These are phyloP conservation scores for Tolypocladium guangdongense DNA, from an alignment of 2,329 filamentous ascomycete species.

Conservation along the genomic window DNA sequence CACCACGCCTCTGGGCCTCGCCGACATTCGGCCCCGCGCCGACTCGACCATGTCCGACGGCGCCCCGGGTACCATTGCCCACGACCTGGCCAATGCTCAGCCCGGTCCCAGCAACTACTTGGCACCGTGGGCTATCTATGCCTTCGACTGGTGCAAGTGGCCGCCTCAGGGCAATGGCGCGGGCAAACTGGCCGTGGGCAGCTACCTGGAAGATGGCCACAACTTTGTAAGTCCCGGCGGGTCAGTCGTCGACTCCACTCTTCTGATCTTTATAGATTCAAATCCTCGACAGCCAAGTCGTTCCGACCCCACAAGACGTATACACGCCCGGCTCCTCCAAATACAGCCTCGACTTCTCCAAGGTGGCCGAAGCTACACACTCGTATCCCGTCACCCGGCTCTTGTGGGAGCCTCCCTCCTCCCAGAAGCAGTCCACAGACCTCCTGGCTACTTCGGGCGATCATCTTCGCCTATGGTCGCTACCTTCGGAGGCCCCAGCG, in stretches of 20 bases:
- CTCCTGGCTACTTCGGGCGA: conserved; percentile 91
- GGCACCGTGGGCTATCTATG: conserved; percentile 90
- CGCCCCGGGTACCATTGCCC: conserved; percentile 47
- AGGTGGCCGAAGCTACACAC: conserved; percentile 91
- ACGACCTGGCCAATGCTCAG: conserved; percentile 55
- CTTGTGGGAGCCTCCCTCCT: conserved; percentile 90
- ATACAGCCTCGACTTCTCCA: conserved; percentile 78
- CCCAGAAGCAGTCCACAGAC: conserved; percentile 91
- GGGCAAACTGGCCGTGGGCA: conserved; percentile 89
- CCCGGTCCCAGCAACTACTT: conserved; percentile 82
- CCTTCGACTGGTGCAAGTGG: conserved; percentile 99
- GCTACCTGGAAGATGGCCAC: conserved; percentile 94
- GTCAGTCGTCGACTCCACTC: conserved; percentile 13
- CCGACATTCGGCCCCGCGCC: conserved; percentile 80
- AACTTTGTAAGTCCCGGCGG: conserved; percentile 60
- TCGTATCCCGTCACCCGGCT: conserved; percentile 95
- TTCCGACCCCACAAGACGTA: conserved; percentile 56
- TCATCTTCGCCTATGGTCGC: conserved; percentile 85
- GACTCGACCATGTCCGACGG: conserved; percentile 72
- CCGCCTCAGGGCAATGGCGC: conserved; percentile 67
- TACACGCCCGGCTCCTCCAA: conserved; percentile 60
- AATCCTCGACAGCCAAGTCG: conserved; percentile 83
- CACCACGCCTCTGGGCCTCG: conserved; percentile 81
- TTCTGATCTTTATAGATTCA: conserved; percentile 56
- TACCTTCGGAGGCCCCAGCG: conserved; percentile 57